phyloP scores from a whole-genome alignment of 228 moss, liverwort and hornwort species.

The Sphagnum magellanicum region DNA sequence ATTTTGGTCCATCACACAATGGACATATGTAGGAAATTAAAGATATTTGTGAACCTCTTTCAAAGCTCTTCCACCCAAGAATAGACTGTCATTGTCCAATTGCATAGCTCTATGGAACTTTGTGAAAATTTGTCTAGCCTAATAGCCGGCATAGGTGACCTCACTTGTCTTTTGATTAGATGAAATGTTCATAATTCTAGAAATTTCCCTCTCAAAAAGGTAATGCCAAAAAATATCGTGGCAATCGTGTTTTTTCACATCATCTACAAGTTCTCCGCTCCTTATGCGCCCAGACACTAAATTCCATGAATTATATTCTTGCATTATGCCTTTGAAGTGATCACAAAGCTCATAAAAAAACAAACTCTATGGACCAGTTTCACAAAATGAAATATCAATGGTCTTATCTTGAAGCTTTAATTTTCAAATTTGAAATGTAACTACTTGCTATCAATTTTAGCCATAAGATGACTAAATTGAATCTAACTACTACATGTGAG shows the following conservation, averaged over 20 bases:
- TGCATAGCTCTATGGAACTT: neutral
- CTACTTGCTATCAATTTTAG: too few relatives aligned
- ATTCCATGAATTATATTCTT: too few relatives aligned
- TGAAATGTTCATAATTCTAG: neutral
- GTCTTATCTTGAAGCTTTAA: neutral
- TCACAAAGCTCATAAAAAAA: neutral
- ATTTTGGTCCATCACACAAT: neutral
- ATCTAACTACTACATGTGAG: too few relatives aligned
- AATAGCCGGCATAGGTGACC: neutral
- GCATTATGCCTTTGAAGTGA: neutral
- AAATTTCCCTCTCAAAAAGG: neutral
- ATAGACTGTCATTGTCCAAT: neutral
- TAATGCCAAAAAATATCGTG: neutral
- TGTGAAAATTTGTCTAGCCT: neutral
- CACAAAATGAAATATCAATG: neutral
- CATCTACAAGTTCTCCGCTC: neutral
- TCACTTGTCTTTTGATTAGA: neutral
- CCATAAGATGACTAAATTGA: too few relatives aligned
- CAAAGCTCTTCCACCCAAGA: neutral
- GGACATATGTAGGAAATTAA: neutral
- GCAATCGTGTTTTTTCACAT: neutral
- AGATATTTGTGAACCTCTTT: neutral
- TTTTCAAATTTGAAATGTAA: too few relatives aligned
- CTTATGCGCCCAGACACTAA: neutral
- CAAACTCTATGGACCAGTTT: neutral